Conservation (phyloP, 768 basidiomycete genomes). For the Mycena pura region DNA sequence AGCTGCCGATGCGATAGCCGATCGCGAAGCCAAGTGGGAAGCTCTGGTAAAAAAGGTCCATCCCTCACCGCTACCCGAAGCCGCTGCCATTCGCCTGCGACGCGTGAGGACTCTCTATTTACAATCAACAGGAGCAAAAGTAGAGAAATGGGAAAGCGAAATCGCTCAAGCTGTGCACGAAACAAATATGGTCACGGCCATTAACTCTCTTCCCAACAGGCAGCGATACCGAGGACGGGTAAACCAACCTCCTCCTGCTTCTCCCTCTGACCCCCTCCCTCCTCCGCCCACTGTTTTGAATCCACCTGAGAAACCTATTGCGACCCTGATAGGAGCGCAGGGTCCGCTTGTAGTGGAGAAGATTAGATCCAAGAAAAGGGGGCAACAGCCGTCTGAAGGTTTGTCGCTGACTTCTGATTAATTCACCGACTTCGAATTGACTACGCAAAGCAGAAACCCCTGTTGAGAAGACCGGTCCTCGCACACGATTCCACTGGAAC, state of each 20-base stretch:
- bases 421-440: not conserved
- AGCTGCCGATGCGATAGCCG: conserved; percentile 63
- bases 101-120: conserved; percentile 64
- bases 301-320: conserved; percentile 58
- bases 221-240: not conserved
- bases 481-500: conserved; percentile 84
- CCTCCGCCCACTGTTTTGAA: conserved; percentile 50
- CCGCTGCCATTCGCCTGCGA: conserved; percentile 57
- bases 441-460: conserved; percentile 13
- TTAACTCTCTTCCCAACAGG: not conserved
- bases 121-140: conserved; percentile 58
- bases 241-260: conserved; percentile 11
- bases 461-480: conserved; percentile 43
- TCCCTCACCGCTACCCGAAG: conserved; percentile 56
- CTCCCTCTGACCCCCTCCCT: conserved; percentile 30
- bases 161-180: conserved; percentile 63
- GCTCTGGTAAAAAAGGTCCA: conserved; percentile 60
- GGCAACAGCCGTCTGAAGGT: conserved; percentile 35
- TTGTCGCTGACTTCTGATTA: not conserved
- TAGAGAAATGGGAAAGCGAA: conserved; percentile 68
- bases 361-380: conserved; percentile 36
- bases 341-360: conserved; percentile 48
- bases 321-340: conserved; percentile 57
- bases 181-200: conserved; percentile 47
- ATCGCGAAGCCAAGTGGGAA: conserved; percentile 73